Conservation (phyloP, 176 grass and related monocot genomes). For the Hsuehochloa calcarea region DNA sequence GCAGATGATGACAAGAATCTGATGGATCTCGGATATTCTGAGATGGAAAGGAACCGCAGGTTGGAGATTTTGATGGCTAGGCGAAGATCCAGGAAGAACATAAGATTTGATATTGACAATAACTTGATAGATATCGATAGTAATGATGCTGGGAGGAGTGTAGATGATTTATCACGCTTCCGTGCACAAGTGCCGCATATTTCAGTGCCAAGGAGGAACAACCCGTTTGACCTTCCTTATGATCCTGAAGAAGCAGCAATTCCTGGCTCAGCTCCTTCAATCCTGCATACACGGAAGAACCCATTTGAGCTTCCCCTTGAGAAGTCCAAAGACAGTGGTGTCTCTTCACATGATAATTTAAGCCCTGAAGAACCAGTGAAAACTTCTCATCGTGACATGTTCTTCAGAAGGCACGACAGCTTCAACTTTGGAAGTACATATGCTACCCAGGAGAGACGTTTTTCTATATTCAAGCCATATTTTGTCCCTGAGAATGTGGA, state of each 20-base stretch:
- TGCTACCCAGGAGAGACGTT: constrained; percentile 38
- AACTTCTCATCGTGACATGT: constrained; percentile 54
- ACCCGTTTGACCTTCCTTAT: constrained; percentile 79
- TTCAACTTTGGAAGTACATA: constrained; percentile 65
- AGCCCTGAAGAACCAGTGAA: constrained; percentile 29
- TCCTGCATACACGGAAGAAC: constrained; percentile 61
- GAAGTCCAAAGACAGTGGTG: constrained; percentile 30
- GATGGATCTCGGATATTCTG: constrained; percentile 92
- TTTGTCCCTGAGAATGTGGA: constrained; percentile 56
- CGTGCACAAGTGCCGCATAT: constrained; percentile 52
- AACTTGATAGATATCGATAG: constrained; percentile 48
- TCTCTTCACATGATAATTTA: constrained; percentile 36
- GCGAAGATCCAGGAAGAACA: constrained; percentile 85
- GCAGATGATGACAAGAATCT: constrained; percentile 92
- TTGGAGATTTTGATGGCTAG: constrained; percentile 84
- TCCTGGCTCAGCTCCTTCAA: constrained; percentile 89
- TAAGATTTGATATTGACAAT: constrained; percentile 57
- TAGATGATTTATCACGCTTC: constrained; percentile 57
- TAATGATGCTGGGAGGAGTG: constrained; percentile 28
- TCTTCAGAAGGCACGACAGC: constrained; percentile 74
- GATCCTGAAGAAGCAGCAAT: constrained; percentile 52
- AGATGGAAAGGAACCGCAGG: constrained; percentile 87
- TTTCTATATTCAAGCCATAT: constrained; percentile 64
- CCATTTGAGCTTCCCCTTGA: constrained; percentile 82
- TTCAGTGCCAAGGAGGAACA: constrained; percentile 70